Evolutionary conservation across 129 eudicot species (phyloP), one percentile per base, ranked within the genome.

Genomic region (Chrysanthemum seticuspe): DNA sequence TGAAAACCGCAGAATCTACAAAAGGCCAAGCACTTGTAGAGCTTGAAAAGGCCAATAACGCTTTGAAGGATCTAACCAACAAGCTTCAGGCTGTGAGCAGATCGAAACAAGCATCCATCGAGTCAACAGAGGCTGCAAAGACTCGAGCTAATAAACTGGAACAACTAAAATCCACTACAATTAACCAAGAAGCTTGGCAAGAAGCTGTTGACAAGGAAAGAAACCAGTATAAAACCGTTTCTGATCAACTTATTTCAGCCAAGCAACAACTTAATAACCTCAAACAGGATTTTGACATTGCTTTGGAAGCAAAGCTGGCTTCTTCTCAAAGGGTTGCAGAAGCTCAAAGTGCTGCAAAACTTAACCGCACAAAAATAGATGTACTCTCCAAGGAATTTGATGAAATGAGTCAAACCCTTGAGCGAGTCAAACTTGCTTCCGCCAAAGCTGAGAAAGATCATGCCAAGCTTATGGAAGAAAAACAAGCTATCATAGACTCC

Each of bases 241-340:
- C 88, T 2, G 88, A 70, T 53, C 87, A 95, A 50, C 91, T 91
- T 23, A 85, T 58, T 74, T 71, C 74, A 2, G 71, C 71, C 13
- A 91, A 95, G 69, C 91, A 95, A 76, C 91, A 95, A 76, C 89
- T 91, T 19, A 84, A 82, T 16, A 90, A 74, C 75, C 85, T 95
- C 29, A 81, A 81, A 57, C 91, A 79, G 74, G 97, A 95, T 65
- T 95, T 82, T 6, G 91, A 95, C 31, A 77, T 67, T 10, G 93
- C 96, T 3, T 60, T 82, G 77, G 86, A 72, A 76, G 85, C 84
- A 7, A 95, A 90, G 72, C 10, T 62, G 45, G 81, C 79, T 0
- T 85, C 90, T 1, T 70, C 84, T 31, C 87, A 85, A 40, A 70
- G 68, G 40, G 85, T 83, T 25, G 89, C 85, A 66, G 91, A 86